Evolutionary conservation across 2,329 filamentous ascomycete species (phyloP), one percentile per base, ranked within the genome.

Genomic region (Dactylonectria macrodidyma): DNA sequence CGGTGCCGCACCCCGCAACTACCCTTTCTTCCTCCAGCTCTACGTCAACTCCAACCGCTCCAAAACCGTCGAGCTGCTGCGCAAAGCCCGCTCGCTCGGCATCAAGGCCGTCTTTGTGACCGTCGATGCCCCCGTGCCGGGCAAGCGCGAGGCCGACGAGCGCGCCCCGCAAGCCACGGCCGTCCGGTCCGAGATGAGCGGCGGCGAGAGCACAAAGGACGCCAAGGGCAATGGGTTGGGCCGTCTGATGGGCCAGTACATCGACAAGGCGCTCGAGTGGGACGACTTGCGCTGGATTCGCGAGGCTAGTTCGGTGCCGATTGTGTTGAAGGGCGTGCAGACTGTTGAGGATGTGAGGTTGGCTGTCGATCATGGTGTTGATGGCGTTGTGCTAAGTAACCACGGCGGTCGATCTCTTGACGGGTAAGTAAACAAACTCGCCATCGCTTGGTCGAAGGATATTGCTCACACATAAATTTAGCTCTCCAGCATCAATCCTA

Each of bases 271-370:
- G 0, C 78, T 90, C 7, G 82, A 79, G 2, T 89, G 86, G 88
- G 79, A 75, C 2, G 87, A 89, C 71, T 74, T 90, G 9, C 76
- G 78, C 22, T 90, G 88, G 87, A 83, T 89, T 4, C 79, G 83
- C 46, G 72, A 81, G 60, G 80, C 84, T 11, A 77, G 77, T 2
- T 77, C 83, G 19, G 79, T 88, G 7, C 87, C 87, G 0, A 81
- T 90, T n/a, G 84, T 89, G 59, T 69, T 89, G 33, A 90, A 90
- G 75, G 88, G 88, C 0, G 83, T 90, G 3, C 88, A 89, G 80
- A 85, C 81, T 22, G 87, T 86, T 0, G 86, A 86, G 33, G 88
- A 90, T 73, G 88, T 88, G 0, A 81, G 81, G 14, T 73, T 82
- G 44, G 87, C 88, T 0, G 82, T 85, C 61, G 77, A 85, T 51